Percentiles rank a stretch among this genome's conserved stretches.
phyloP scores from a whole-genome alignment of 352 stramenopile genomes.

The Pythium myriotylum region DNA sequence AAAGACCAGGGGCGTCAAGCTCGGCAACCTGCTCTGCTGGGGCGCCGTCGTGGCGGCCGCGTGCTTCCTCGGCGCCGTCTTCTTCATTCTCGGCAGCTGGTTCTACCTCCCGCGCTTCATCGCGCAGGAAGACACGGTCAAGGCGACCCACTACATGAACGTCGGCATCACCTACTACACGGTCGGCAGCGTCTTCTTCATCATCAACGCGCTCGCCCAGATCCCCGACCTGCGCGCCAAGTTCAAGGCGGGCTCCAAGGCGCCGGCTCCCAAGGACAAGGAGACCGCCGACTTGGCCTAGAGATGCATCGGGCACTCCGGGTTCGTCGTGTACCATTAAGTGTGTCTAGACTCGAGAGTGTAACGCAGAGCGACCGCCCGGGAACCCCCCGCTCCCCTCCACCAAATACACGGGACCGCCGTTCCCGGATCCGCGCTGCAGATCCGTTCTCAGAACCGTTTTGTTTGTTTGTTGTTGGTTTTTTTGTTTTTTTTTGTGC shows the following conservation, averaged over 20 bases:
- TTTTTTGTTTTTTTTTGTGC: neutral
- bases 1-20: constrained; percentile 43
- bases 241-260: constrained; percentile 38
- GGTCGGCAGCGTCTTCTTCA: constrained; percentile 76
- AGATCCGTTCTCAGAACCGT: neutral
- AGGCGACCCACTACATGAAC: constrained; percentile 71
- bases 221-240: constrained; percentile 53
- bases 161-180: constrained; percentile 76
- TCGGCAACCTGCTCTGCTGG: constrained; percentile 64
- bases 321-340: neutral
- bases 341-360: neutral
- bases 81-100: constrained; percentile 81
- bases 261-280: constrained; percentile 32
- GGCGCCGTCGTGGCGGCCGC: constrained; percentile 44
- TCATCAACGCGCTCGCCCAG: constrained; percentile 64
- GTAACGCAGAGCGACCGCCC: too few species aligned
- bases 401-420: neutral
- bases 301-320: too few species aligned
- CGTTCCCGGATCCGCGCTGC: neutral
- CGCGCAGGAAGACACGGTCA: constrained; percentile 46
- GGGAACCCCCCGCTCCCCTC: neutral
- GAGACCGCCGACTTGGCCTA: constrained; percentile 33
- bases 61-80: constrained; percentile 64
- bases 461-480: neutral
- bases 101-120: constrained; percentile 85